Base-by-base conservation (phyloP, 2,329 filamentous ascomycete genomes). In the Paracorniculantispora psalliotae region DNA sequence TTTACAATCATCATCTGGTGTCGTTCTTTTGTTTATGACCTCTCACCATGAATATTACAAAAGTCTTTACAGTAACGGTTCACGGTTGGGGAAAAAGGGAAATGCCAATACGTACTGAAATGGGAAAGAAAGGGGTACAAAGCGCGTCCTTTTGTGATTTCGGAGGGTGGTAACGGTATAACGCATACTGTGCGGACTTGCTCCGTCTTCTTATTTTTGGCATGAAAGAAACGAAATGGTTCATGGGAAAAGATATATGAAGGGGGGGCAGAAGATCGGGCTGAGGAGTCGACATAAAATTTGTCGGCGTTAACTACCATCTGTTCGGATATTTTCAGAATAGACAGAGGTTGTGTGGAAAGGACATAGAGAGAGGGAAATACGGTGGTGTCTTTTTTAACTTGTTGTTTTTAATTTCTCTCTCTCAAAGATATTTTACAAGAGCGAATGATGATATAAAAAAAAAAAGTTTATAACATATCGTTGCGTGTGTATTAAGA, bases 391-490 rank as follows among this genome's bases (percentile, higher is more conserved):
- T 48, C 46, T 4, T n/a, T 23, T 50, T 35, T 43, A n/a, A n/a
- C n/a, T 21, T 13, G 30, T 53, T 53, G 25, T 19, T 53, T 33
- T 21, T 53, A 43, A n/a, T 53, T 35, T 33, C 30, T 7, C 49
- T 39, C 30, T 52, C 23, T n/a, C n/a, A n/a, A 44, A 52, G 49
- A 57, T 17, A 46, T 44, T 50, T 44, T 55, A 43, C 44, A 46
- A n/a, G 47, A 50, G 41, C 55, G 35, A 50, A 44, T 60, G 39
- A 55, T 44, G 51, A 25, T 39, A 50, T n/a, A n/a, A n/a, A 53
- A 19, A 51, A 48, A 61, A 39, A 28, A 33, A 48, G n/a, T 17
- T 46, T 37, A 58, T 35, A 52, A 58, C 35, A 52, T 25, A 10
- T 10, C 5, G 15, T 15, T 33, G 7, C 7, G 21, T 25, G 17